phyloP scores from a whole-genome alignment of 129 eudicot genomes.

The Silybum marianum region DNA sequence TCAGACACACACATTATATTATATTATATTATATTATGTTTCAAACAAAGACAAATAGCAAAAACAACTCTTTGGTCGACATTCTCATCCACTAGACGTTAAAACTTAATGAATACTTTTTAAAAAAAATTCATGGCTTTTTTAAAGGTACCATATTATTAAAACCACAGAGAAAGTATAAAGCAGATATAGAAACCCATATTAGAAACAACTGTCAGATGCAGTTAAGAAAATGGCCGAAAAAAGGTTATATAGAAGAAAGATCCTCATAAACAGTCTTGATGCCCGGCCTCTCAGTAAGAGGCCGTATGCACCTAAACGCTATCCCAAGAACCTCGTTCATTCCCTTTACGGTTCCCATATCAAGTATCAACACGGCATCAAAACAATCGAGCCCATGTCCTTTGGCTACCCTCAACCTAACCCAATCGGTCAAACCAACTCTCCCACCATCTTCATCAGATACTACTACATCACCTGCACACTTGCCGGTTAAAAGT shows the following conservation, averaged over 20 bases:
- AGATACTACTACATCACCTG: constrained; percentile 96
- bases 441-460: constrained; percentile 92
- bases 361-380: constrained; percentile 49
- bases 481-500: constrained; percentile 87
- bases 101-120: too few relatives aligned
- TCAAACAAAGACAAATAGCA: too few relatives aligned
- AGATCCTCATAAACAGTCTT: constrained; percentile 97
- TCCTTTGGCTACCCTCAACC: constrained; percentile 81
- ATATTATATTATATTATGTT: too few relatives aligned
- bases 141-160: too few relatives aligned
- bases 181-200: too few relatives aligned
- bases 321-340: constrained; percentile 92
- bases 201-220: too few relatives aligned
- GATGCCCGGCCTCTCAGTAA: constrained; percentile 94
- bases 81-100: too few relatives aligned
- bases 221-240: too few relatives aligned
- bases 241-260: constrained; percentile 58
- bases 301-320: constrained; percentile 72
- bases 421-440: constrained; percentile 87
- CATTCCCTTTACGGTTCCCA: constrained; percentile 71
- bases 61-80: too few relatives aligned
- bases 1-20: background rate
- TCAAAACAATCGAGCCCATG: constrained; percentile 90
- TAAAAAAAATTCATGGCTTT: too few relatives aligned
- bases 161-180: too few relatives aligned